These are phyloP conservation scores for Erysimum cheiranthoides DNA, from an alignment of 345 rosid genomes.

Conservation along the genomic window DNA sequence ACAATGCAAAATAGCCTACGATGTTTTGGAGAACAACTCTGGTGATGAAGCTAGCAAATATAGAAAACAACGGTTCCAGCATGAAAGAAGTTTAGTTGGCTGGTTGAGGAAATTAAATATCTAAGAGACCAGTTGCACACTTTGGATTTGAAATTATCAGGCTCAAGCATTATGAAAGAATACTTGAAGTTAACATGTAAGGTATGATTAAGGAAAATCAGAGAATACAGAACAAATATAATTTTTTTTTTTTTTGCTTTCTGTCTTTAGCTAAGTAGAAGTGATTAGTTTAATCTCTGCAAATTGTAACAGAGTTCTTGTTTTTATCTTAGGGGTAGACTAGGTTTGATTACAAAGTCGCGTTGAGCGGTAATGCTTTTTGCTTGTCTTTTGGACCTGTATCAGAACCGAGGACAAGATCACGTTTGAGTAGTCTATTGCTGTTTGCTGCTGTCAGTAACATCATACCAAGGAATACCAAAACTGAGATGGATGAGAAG, in stretches of 20 bases:
- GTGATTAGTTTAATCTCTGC: background rate
- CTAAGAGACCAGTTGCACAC: slow-evolving; percentile 60
- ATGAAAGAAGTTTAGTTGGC: slow-evolving; percentile 23
- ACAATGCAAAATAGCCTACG: too few species aligned
- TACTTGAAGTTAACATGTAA: slow-evolving; percentile 36
- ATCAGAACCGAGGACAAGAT: slow-evolving; percentile 42
- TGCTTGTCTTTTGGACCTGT: slow-evolving; percentile 33
- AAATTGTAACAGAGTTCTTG: background rate
- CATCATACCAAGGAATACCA: slow-evolving; percentile 59
- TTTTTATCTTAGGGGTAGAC: background rate
- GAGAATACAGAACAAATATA: slow-evolving; percentile 19
- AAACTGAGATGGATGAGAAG: slow-evolving; percentile 54
- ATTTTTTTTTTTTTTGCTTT: too few species aligned
- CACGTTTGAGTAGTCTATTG: slow-evolving; percentile 46
- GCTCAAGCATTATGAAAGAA: slow-evolving; percentile 66
- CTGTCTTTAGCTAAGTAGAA: too few species aligned
- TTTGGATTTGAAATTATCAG: slow-evolving; percentile 53
- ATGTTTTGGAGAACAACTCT: background rate
- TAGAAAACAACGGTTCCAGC: background rate
- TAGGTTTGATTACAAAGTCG: background rate
- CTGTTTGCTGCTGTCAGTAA: slow-evolving; percentile 54
- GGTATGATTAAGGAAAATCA: background rate
- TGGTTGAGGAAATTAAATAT: slow-evolving; percentile 68
- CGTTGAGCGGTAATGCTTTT: background rate
- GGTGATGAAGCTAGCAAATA: background rate